Evolutionary conservation across 805 yeast genomes (phyloP), one percentile per base, ranked within the genome.

Genomic region (Huiozyma naganishii): DNA sequence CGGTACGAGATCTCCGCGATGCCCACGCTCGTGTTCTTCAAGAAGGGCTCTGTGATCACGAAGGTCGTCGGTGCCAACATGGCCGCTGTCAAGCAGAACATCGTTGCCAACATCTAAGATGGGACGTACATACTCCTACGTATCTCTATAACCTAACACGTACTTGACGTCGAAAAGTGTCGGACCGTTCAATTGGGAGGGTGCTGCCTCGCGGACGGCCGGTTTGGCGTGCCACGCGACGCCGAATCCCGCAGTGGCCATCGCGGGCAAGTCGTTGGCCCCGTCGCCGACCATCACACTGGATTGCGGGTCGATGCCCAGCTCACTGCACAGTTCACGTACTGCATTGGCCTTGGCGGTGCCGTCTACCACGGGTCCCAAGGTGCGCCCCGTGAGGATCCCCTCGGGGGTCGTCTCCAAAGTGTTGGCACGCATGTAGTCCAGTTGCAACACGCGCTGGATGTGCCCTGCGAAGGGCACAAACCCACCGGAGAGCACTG

Each of bases 141-240:
- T 62, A 47, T 80, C 83, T 32, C 66, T 64, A 58, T 73, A 82
- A 7, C 97, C 97, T 59, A 90, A 65, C 13, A 90, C 78, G 65
- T 86, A 89, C 54, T 87, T 71, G 2, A 83, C 71, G 61, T 90
- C 96, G 48, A 69, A 69, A 59, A 92, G 71, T 5, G 83, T 70
- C n/a, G 71, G 67, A 0, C 90, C 70, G 60, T 92, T 92, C 49
- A 92, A 69, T 47, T 83, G 73, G 37, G 85, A 72, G 13, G 96
- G 96, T 0, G 98, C 97, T 51, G 70, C 67, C 45, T 65, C 60
- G 62, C 88, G 97, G 2, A 92, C 98, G 50, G 73, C 79, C 23
- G 97, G 97, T 61, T 92, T 92, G 17, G 97, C 99, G 60, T 87
- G 84, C 94, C 96, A 92, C 0, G 98, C 98, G 43, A 92, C 71